Evolutionary conservation across 306 rosid species (phyloP).

Genomic region (Quillaja saponaria): DNA sequence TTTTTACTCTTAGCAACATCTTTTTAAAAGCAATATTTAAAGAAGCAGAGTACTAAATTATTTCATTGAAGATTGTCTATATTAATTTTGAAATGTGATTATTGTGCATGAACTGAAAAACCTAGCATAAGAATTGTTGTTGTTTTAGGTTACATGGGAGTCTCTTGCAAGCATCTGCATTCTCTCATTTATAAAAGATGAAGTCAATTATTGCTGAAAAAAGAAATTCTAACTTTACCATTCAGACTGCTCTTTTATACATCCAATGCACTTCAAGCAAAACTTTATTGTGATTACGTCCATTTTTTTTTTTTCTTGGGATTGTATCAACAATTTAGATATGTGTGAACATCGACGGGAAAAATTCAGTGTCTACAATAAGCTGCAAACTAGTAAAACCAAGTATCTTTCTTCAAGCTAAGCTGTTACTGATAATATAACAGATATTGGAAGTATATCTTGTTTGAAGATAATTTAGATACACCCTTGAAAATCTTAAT

Average conservation of each 20-base stretch:
- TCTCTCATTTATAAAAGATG: no score
- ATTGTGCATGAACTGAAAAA: not conserved
- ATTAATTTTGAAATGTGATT: not conserved
- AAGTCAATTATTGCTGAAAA: no score
- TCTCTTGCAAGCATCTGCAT: no score
- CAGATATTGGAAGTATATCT: slow-evolving; percentile 2
- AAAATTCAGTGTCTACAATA: no score
- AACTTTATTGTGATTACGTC: no score
- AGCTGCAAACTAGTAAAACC: not conserved
- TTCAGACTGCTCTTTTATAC: no score
- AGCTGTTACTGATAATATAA: not conserved
- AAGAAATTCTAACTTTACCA: no score
- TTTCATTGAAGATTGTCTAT: not conserved
- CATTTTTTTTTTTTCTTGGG: no score
- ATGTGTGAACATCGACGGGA: no score
- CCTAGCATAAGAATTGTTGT: not conserved
- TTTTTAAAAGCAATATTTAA: slow-evolving; percentile 6
- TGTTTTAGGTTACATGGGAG: not conserved
- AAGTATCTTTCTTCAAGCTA: not conserved
- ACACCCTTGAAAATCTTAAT: slow-evolving; percentile 6
- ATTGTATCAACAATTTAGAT: no score
- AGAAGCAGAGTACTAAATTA: not conserved
- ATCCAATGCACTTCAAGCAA: no score
- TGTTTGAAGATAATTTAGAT: slow-evolving; percentile 13
- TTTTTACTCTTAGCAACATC: no score